Base-by-base conservation (phyloP, 2,329 filamentous ascomycete species). In the Penicillium rolfsii region DNA sequence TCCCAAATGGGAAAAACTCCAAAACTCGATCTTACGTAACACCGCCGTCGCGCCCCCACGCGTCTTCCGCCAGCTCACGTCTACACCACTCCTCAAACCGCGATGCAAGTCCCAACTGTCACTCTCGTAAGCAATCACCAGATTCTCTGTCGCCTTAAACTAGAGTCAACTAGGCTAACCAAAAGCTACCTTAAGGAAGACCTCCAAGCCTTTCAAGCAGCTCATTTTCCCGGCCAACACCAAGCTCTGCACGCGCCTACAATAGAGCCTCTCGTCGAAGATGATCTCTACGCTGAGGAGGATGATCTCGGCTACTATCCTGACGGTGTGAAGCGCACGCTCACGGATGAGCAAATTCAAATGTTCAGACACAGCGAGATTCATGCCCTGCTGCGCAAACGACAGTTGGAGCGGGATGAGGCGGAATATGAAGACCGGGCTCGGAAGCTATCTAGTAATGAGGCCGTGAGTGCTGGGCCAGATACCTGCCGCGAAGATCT, bases 311-410 rank as follows among this genome's bases (percentile, higher is more conserved):
- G 93, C 19, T 94, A 91, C 76, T 98, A 98, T 68, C 77, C 85
- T 0, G 93, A 98, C 71, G 93, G 94, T 3, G 86, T 88, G 63
- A 95, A 95, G 74, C 89, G 94, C 43, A 97, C 93, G 19, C 82
- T 98, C 69, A 97, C 93, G 9, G 91, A 97, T 71, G 91, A 93
- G 68, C 91, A 97, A 79, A 91, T 97, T 67, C 86, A 87, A 56
- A 94, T 97, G 63, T 97, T 97, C 74, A 85, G 93, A 63, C 91
- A 96, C 73, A 94, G 91, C 2, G 94, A 98, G 76, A 84, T 96
- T 24, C 88, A 95, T 71, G 78, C 85, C 12, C 80, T 96, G 41
- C 80, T 91, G 28, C 85, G 86, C 63, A 80, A 83, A 61, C 74
- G 71, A 57, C 72, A 79, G 64, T 61, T 76, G 11, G 62, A 69